Evolutionary conservation across 768 basidiomycete species (phyloP).

Genomic region (Dioszegia aurantiaca): DNA sequence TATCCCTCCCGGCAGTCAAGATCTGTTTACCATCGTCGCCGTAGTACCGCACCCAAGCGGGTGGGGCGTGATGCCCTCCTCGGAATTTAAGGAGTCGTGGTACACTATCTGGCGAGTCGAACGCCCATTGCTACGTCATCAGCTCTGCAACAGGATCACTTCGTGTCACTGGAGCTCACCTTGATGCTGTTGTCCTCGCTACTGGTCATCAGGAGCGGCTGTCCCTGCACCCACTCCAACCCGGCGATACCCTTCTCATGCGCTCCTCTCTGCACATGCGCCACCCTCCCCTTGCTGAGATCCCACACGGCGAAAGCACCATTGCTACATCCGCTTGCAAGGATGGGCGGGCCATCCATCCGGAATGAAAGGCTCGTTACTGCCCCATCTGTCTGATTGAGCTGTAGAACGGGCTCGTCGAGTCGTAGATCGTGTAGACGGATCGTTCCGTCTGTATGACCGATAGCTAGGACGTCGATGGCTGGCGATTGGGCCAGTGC

Average conservation of each 20-base stretch:
- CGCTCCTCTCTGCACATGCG: constrained; percentile 82
- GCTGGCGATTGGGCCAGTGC: constrained; percentile 86
- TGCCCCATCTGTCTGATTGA: constrained; percentile 85
- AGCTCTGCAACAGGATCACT: background rate
- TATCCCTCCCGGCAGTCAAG: constrained; percentile 76
- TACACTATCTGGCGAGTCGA: constrained; percentile 81
- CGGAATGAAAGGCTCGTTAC: constrained; percentile 77
- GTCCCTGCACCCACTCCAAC: constrained; percentile 87
- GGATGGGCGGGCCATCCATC: constrained; percentile 80
- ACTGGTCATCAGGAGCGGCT: constrained; percentile 82
- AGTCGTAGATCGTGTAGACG: constrained; percentile 84
- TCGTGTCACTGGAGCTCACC: constrained; percentile 55
- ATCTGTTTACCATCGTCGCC: constrained; percentile 96
- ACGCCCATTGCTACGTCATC: constrained; percentile 82
- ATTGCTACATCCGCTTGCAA: constrained; percentile 79
- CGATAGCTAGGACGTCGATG: constrained; percentile 92
- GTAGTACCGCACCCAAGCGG: constrained; percentile 88
- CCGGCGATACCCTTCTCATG: constrained; percentile 81
- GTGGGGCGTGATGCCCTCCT: constrained; percentile 86
- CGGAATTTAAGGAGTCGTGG: constrained; percentile 88
- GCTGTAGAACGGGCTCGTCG: constrained; percentile 80
- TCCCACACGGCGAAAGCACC: constrained; percentile 95
- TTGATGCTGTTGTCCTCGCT: constrained; percentile 95
- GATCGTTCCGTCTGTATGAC: constrained; percentile 80
- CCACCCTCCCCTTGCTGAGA: constrained; percentile 71